Percentiles rank a stretch among this genome's conserved stretches.
Conservation (phyloP, 345 rosid species). For the Odontarrhena argentea region DNA sequence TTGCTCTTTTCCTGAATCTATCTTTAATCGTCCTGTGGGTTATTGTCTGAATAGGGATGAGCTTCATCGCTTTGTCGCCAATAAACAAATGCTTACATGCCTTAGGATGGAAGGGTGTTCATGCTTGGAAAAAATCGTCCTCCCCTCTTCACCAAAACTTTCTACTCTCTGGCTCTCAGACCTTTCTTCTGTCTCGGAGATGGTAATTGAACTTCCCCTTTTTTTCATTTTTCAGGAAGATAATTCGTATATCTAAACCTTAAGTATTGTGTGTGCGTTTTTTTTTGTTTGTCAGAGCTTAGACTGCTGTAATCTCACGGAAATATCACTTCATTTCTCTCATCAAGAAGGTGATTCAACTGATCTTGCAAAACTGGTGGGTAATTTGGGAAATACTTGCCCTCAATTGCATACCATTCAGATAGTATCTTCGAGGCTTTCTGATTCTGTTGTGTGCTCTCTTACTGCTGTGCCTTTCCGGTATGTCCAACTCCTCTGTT, state of each 20-base stretch:
- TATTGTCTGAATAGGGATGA: conserved; percentile 64
- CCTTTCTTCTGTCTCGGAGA: conserved; percentile 73
- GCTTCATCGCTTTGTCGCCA: conserved; percentile 91
- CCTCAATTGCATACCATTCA: conserved; percentile 76
- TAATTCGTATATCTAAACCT: not conserved
- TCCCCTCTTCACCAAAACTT: conserved; percentile 79
- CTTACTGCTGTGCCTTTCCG: conserved; percentile 82
- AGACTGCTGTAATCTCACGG: conserved; percentile 79
- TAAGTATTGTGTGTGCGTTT: not conserved
- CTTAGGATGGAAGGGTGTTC: conserved; percentile 97
- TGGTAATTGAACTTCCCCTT: conserved; percentile 47
- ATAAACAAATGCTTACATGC: conserved; percentile 70
- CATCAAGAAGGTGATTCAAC: conserved; percentile 74
- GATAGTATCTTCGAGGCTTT: conserved; percentile 77
- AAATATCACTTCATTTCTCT: conserved; percentile 83
- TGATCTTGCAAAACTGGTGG: conserved; percentile 66
- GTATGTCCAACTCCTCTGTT: conserved; percentile 44
- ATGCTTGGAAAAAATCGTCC: conserved; percentile 66
- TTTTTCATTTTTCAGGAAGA: not conserved
- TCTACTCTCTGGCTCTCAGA: conserved; percentile 87
- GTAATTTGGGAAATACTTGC: conserved; percentile 76
- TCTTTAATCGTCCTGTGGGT: conserved; percentile 27
- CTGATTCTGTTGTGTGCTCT: conserved; percentile 79
- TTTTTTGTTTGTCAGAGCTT: conserved; percentile 49
- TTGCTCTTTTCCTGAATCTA: conserved; percentile 4